Evolutionary conservation across 1,139 yeast genomes (phyloP), one percentile per base, ranked within the genome.

Genomic region (Petasospora fabianii): DNA sequence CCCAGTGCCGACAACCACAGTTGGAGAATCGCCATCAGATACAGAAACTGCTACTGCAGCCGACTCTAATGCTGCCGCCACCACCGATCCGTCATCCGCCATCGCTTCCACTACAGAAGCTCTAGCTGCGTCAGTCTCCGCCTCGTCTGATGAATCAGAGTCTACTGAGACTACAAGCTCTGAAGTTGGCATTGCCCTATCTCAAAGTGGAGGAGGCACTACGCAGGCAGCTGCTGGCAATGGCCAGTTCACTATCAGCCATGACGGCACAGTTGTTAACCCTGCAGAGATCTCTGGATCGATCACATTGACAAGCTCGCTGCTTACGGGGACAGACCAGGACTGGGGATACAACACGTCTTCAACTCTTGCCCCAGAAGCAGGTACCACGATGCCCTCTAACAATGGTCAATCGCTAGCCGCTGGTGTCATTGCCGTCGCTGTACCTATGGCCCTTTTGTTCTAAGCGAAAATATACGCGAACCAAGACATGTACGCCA

Each of bases 261-360:
- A 41, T 5, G 33, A 34, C 17, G 44, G 44, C 2, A 34, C 36
- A 5, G 13, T 20, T 2, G 39, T 41, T 3, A 6, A 19, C 4
- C 12, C 28, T 3, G 29, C 33, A 2, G 41, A 41, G 15, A 37
- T 39, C 1, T 36, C 40, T 2, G 43, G 34, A 24, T 17, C 30
- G 12, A 4, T 17, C 12, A 31, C 41, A 4, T 28, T 34, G 6
- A 31, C 31, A 17, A 27, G 32, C 24, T 22, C 24, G 14, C 24
- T 36, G 14, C 24, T 34, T 22, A 41, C 41, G 4, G 35, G 32
- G 6, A 34, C 41, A n/a, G 36, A 41, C 20, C 44, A 41, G 35
- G 11, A 29, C 13, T 36, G 41, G 41, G 43, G 43, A 3, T 41
- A 36, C 27, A 32, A 37, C 34, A 28, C 44, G 3, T 19, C 22